Percentiles rank a stretch among this genome's conserved stretches.
These are phyloP conservation scores for Chrysanthemum lavandulifolium DNA, from an alignment of 129 eudicot genomes.

Conservation along the genomic window DNA sequence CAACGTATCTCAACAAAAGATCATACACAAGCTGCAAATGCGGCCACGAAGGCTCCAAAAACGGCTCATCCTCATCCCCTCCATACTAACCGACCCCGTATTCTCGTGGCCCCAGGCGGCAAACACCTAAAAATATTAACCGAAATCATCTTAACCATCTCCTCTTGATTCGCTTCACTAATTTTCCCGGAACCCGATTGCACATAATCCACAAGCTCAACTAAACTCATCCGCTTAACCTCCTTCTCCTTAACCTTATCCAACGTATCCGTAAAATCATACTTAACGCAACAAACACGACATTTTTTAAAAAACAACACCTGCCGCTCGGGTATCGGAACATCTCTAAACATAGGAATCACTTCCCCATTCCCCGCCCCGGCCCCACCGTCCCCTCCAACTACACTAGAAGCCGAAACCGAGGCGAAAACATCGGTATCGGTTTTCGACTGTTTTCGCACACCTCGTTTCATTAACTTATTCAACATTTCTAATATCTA, in stretches of 20 bases:
- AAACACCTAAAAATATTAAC: constrained; percentile 66
- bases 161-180: constrained; percentile 62
- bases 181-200: constrained; percentile 73
- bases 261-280: constrained; percentile 68
- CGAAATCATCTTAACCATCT: constrained; percentile 69
- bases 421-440: constrained; percentile 47
- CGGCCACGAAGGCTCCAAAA: constrained; percentile 82
- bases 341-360: constrained; percentile 72
- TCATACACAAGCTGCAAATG: constrained; percentile 83
- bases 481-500: constrained; percentile 49
- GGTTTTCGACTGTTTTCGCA: constrained; percentile 57
- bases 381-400: constrained; percentile 34
- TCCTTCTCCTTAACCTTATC: constrained; percentile 70
- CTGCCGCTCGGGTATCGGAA: constrained; percentile 57
- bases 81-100: constrained; percentile 47
- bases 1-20: constrained; percentile 67
- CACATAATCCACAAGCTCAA: constrained; percentile 70
- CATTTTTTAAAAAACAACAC: constrained; percentile 57
- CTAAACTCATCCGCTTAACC: constrained; percentile 65
- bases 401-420: constrained; percentile 56
- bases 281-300: constrained; percentile 51
- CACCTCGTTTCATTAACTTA: constrained; percentile 68
- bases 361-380: constrained; percentile 40
- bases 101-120: constrained; percentile 71
- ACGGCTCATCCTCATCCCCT: constrained; percentile 83